Percentiles rank a stretch among this genome's conserved stretches.
These are phyloP conservation scores for Candida pini DNA, from an alignment of 805 yeast genomes.

Conservation along the genomic window DNA sequence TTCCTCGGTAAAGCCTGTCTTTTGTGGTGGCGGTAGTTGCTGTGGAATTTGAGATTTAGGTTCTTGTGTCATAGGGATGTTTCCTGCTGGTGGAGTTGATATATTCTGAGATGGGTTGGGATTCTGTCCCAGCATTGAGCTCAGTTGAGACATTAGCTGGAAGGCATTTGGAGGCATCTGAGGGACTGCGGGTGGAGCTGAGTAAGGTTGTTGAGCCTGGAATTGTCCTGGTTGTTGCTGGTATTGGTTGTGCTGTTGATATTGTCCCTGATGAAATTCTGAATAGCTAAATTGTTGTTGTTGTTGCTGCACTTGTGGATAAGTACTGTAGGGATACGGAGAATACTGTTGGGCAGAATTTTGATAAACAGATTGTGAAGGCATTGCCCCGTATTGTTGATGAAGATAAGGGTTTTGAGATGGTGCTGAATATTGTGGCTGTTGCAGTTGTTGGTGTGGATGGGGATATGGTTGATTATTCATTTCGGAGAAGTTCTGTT, in stretches of 20 bases:
- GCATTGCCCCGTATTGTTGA: neutral
- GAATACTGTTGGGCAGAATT: neutral
- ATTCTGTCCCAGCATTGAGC: slow-evolving; percentile 4
- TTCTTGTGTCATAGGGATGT: neutral
- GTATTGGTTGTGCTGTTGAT: neutral
- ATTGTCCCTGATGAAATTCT: neutral
- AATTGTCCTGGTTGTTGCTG: slow-evolving; percentile 10
- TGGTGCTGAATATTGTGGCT: slow-evolving; percentile 1
- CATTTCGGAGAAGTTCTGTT: slow-evolving; percentile 10
- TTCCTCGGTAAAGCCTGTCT: too few species aligned
- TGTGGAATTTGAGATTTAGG: neutral
- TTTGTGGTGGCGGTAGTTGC: slow-evolving; percentile 1
- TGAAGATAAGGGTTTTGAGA: neutral
- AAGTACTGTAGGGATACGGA: neutral
- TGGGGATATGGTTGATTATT: slow-evolving; percentile 2
- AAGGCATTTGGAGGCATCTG: slow-evolving; percentile 17
- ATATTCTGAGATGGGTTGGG: too few species aligned
- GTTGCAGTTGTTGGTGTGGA: slow-evolving; percentile 13
- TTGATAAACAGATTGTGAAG: neutral
- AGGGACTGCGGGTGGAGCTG: too few species aligned
- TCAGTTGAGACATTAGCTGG: slow-evolving; percentile 1
- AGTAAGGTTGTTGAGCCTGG: slow-evolving; percentile 21
- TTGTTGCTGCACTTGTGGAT: slow-evolving; percentile 1
- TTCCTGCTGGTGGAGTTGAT: too few species aligned
- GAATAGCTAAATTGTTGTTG: neutral